Evolutionary conservation across 176 grass and related monocot species (phyloP).

Genomic region (Musa troglodytarum): DNA sequence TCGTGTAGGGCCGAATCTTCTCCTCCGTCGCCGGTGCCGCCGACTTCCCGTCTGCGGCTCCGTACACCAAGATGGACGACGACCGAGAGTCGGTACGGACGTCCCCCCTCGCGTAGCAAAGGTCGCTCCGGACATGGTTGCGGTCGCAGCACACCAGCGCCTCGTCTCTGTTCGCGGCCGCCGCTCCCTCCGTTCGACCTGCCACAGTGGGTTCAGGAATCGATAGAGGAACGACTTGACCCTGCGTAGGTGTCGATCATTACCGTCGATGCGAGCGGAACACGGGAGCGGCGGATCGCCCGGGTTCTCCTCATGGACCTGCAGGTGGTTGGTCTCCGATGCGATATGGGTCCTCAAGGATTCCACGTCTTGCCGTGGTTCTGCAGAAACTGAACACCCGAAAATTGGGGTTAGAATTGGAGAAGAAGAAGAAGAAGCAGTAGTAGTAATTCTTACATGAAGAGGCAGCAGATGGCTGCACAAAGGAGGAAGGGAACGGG

Average conservation of each 20-base stretch:
- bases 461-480: not conserved
- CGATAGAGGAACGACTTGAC: not conserved
- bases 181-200: constrained; percentile 39
- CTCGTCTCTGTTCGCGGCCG: constrained; percentile 1
- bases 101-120: constrained; percentile 87
- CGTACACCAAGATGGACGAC: constrained; percentile 52
- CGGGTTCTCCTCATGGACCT: not conserved
- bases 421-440: not conserved
- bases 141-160: constrained; percentile 85
- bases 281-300: not conserved
- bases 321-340: constrained; percentile 1
- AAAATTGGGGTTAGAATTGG: not conserved
- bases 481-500: not conserved
- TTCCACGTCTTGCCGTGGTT: not conserved
- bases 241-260: not conserved
- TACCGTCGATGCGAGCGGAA: not conserved
- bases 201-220: not conserved
- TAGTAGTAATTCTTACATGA: not conserved
- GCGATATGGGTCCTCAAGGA: constrained; percentile 2
- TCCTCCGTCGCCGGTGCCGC: constrained; percentile 17
- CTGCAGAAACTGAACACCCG: not conserved
- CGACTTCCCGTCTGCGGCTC: constrained; percentile 18
- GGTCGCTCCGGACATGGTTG: constrained; percentile 76
- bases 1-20: constrained; percentile 80
- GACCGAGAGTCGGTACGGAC: constrained; percentile 67